Evolutionary conservation across 345 rosid species (phyloP), one percentile per base, ranked within the genome.

Genomic region (Clausena lansium): DNA sequence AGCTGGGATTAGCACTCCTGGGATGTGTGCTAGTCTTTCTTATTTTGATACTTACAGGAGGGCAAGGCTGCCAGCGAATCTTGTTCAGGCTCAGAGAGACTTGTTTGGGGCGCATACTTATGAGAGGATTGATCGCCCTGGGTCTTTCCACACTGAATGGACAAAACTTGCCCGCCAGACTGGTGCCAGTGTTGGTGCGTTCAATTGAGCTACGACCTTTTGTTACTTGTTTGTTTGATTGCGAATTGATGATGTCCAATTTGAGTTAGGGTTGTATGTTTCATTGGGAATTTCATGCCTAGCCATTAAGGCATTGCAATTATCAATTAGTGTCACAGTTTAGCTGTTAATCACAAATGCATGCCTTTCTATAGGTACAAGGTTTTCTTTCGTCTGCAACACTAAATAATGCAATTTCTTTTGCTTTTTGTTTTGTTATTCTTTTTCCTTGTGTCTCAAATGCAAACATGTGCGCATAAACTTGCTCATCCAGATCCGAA

Each of bases 51-150:
- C 99, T 8, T 96, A 94, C 54, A 90, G 97, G 86, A 94, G 99
- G 1, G 92, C 97, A 1, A 87, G 97, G 78, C 91, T 94, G 24
- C 97, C 98, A 0, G 98, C 97, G 0, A 96, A 96, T 65, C 93
- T 96, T 47, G 98, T 94, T 9, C 98, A 96, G 87, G 98, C 99
- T 15, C 99, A 94, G 88, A 90, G 99, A 85, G 99, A 96, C 85
- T 87, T 96, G 76, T 96, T 96, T 52, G 98, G 99, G 70, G 99
- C 98, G 0, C 98, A 96, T 80, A 96, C 99, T 14, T 96, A 96
- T 74, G 97, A 96, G 87, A 92, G 99, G 85, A 83, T 76, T 4
- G 99, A 96, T 85, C 91, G 91, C 39, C 83, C 98, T 0, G 99
- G 98, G 2, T 77, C 95, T 0, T 94, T 80, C 83, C 99, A 96